Percentiles rank a stretch among this genome's conserved stretches.
phyloP scores from a whole-genome alignment of 1,284 basidiomycete genomes.

The Sphaerobolus stellatus region DNA sequence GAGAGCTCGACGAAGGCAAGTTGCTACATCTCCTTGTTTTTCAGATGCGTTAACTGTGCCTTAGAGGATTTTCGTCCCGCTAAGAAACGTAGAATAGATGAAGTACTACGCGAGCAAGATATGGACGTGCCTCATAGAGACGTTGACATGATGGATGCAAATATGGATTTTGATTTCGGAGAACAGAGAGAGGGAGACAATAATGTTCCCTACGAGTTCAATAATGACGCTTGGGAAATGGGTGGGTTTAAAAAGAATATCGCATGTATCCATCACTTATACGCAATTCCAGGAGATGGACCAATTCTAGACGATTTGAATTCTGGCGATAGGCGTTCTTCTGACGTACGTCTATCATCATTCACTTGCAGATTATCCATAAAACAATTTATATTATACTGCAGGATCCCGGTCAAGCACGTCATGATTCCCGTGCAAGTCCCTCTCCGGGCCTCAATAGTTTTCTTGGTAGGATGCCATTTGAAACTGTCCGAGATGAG shows the following conservation, averaged over 20 bases:
- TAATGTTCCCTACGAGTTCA: not conserved
- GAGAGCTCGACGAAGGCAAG: constrained; percentile 3
- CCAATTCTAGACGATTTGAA: constrained; percentile 18
- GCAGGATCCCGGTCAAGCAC: constrained; percentile 77
- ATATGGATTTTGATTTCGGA: not conserved
- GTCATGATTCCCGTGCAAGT: constrained; percentile 52
- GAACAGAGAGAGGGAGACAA: constrained; percentile 2
- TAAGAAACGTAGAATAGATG: constrained; percentile 1
- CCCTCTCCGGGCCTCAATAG: constrained; percentile 50
- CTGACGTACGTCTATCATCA: constrained; percentile 65
- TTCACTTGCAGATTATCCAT: not conserved
- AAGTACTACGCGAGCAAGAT: not conserved
- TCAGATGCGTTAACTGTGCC: not conserved
- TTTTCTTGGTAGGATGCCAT: constrained; percentile 39
- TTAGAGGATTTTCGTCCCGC: not conserved
- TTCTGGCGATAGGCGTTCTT: constrained; percentile 51
- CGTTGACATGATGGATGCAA: not conserved
- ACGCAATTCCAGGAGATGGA: not conserved
- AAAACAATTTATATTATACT: constrained; percentile 5
- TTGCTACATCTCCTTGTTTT: not conserved
- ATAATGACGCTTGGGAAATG: constrained; percentile 1
- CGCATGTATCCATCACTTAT: not conserved
- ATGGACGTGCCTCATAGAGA: not conserved
- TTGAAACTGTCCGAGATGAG: constrained; percentile 24
- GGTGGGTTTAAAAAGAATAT: not conserved